Base-by-base conservation (phyloP, 805 yeast species). In the Candida jianshihensis region DNA sequence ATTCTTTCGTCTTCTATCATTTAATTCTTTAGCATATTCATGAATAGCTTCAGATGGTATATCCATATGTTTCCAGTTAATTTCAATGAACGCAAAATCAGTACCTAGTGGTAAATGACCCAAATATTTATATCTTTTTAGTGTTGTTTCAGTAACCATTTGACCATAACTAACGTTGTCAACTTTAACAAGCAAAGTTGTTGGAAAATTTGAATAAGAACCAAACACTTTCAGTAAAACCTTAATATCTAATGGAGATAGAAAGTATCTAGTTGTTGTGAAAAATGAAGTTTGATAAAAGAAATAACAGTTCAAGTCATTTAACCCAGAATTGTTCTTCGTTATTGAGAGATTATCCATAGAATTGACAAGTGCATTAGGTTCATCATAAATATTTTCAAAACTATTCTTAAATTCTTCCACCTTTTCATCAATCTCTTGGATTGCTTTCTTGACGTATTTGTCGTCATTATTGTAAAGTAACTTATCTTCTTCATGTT, bases 31-130 rank as follows among this genome's bases (percentile, higher is more conserved):
- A 33, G 70, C 65, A 54, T 77, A 82, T 19, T 55, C 51, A 3
- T 61, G 59, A 39, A 60, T 63, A 2, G 71, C 60, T 21, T 71
- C 73, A 9, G 60, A 56, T 3, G 74, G 70, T 7, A 72, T 49
- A n/a, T n/a, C n/a, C 24, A 53, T 36, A 18, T 49, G 68, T 62
- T 66, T 36, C 97, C 97, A 90, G 53, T 86, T 81, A 35, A 96
- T 72, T 49, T 92, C 97, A 37, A 92, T 54, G 43, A 85, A 78
- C 10, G 88, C 94, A 30, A 90, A 57, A 35, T 81, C 83, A 0
- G 96, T 81, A 2, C 97, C 97, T 20, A 75, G 55, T 0, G 98
- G 97, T 17, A 88, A 59, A 57, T 90, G 90, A 1, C 83, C 70
- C 38, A 92, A 60, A 55, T 83, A 87, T 56, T 87, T 89, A 54